Conservation (phyloP, 768 basidiomycete species). For the Cystofilobasidium capitatum region DNA sequence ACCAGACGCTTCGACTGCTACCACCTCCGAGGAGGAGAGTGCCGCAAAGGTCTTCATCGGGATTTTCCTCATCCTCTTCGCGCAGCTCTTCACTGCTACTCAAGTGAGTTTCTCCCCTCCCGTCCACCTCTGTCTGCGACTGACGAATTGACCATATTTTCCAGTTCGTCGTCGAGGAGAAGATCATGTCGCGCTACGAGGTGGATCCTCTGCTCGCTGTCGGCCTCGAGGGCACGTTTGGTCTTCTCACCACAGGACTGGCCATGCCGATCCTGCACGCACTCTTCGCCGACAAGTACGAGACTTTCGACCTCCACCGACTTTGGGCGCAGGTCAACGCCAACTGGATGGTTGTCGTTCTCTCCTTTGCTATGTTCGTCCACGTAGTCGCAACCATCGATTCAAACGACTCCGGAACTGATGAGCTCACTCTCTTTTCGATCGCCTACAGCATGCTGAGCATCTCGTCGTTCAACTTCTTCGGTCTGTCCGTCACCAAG, state of each 20-base stretch:
- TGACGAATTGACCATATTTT: neutral
- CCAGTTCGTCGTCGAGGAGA: constrained; percentile 76
- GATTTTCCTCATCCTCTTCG: constrained; percentile 59
- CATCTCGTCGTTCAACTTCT: constrained; percentile 78
- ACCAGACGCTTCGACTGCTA: constrained; percentile 55
- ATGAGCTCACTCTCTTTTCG: constrained; percentile 15
- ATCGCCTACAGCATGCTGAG: constrained; percentile 24
- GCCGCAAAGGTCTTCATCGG: constrained; percentile 44
- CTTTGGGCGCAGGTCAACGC: constrained; percentile 83
- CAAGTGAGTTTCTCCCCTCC: constrained; percentile 49
- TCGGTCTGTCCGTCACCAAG: constrained; percentile 40
- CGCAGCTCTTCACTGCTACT: constrained; percentile 52
- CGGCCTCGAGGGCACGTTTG: constrained; percentile 89
- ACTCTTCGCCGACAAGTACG: constrained; percentile 42
- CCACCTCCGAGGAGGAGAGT: constrained; percentile 10
- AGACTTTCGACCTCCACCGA: constrained; percentile 72
- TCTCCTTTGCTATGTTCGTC: constrained; percentile 12
- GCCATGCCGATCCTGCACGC: constrained; percentile 66
- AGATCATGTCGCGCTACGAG: constrained; percentile 78
- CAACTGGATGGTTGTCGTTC: constrained; percentile 51
- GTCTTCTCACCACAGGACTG: constrained; percentile 64
- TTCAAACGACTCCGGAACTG: too few relatives aligned
- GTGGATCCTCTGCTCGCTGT: constrained; percentile 80
- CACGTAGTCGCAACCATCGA: too few relatives aligned
- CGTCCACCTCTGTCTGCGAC: constrained; percentile 38